Percentiles rank a stretch among this genome's conserved stretches.
Evolutionary conservation across 2,329 filamentous ascomycete genomes (phyloP).

Genomic region (Xylaria sp.): DNA sequence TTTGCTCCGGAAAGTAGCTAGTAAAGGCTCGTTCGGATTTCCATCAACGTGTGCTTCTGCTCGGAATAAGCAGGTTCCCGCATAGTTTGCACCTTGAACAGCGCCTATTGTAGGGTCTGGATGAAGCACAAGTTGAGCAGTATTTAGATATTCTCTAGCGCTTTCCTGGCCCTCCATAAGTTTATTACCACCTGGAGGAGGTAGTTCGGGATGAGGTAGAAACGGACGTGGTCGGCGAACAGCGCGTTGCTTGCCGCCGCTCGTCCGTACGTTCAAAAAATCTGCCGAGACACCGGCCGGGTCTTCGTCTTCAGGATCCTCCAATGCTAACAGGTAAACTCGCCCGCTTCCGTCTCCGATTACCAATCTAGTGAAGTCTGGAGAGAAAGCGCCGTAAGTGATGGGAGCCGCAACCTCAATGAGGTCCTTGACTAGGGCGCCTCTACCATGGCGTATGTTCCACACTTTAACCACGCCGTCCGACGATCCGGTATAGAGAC

Average conservation of each 20-base stretch:
- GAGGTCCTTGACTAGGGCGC: conserved; percentile 62
- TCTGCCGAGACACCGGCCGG: conserved; percentile 37
- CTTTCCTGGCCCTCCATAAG: conserved; percentile 43
- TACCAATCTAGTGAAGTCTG: conserved; percentile 63
- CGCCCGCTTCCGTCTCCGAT: conserved; percentile 71
- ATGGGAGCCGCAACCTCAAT: conserved; percentile 66
- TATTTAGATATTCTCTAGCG: conserved; percentile 51
- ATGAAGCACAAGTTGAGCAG: conserved; percentile 54
- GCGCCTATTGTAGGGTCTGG: conserved; percentile 62
- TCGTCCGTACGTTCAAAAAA: conserved; percentile 52
- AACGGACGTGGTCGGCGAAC: conserved; percentile 60
- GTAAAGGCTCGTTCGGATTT: conserved; percentile 56
- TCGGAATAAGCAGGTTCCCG: conserved; percentile 57
- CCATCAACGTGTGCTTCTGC: conserved; percentile 59
- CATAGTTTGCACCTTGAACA: conserved; percentile 65
- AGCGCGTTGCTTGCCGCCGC: conserved; percentile 44
- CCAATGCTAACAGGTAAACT: conserved; percentile 63
- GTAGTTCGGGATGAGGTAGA: conserved; percentile 61
- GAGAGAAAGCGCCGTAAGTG: conserved; percentile 67
- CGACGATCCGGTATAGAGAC: conserved; percentile 71
- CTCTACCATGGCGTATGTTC: conserved; percentile 61
- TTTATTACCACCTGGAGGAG: conserved; percentile 41
- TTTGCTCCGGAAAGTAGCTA: conserved; percentile 54
- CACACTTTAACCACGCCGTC: conserved; percentile 72
- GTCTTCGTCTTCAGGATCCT: conserved; percentile 55